Evolutionary conservation across 2,329 filamentous ascomycete species (phyloP).

Genomic region (Penicillium sp.): DNA sequence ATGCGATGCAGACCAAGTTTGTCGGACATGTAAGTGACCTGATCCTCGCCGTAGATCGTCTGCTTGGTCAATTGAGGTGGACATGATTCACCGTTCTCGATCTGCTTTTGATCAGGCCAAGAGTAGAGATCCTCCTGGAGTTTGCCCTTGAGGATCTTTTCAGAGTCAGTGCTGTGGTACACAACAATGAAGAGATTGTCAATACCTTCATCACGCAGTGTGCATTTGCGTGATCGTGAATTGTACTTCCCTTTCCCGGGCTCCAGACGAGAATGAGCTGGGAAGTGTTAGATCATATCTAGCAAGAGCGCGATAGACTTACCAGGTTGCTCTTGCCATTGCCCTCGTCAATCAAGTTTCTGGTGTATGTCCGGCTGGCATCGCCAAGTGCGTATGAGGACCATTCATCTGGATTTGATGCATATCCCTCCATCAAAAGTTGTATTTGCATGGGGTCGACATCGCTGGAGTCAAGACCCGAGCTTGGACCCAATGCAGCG

Average conservation of each 20-base stretch:
- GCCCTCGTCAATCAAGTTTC: slow-evolving; percentile 86
- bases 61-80: slow-evolving; percentile 67
- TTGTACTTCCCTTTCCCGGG: slow-evolving; percentile 77
- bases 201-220: slow-evolving; percentile 83
- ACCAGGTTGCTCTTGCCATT: slow-evolving; percentile 79
- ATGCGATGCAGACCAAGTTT: slow-evolving; percentile 81
- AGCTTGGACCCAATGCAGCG: slow-evolving; percentile 73
- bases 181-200: neutral
- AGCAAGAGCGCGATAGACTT: slow-evolving; percentile 31
- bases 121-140: slow-evolving; percentile 80
- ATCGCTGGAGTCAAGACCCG: slow-evolving; percentile 78
- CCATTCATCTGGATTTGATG: slow-evolving; percentile 72
- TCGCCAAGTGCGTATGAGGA: slow-evolving; percentile 73
- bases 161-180: slow-evolving; percentile 1
- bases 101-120: slow-evolving; percentile 59
- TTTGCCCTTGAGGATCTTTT: slow-evolving; percentile 70
- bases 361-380: slow-evolving; percentile 70
- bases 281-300: slow-evolving; percentile 14
- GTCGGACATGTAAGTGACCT: slow-evolving; percentile 90
- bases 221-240: slow-evolving; percentile 86
- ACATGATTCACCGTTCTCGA: slow-evolving; percentile 48
- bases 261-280: slow-evolving; percentile 88
- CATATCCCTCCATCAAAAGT: slow-evolving; percentile 72
- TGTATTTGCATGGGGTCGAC: slow-evolving; percentile 73
- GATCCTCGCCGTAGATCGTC: slow-evolving; percentile 67